Evolutionary conservation across 768 basidiomycete genomes (phyloP).

Genomic region (Favolaschia claudopus): DNA sequence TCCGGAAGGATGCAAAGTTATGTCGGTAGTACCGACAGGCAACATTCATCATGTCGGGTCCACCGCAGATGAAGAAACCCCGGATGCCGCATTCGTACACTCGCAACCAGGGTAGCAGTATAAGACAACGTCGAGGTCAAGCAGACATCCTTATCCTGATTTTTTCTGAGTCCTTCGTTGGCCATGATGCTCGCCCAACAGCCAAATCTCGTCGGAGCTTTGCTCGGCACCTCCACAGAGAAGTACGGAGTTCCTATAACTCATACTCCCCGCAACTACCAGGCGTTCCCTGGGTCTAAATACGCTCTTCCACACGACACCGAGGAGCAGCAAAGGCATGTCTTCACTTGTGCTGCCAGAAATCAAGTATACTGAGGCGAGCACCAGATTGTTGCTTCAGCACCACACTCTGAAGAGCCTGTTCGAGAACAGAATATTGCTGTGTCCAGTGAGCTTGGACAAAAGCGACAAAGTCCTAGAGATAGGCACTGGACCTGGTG

Average conservation of each 20-base stretch:
- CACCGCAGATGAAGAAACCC: too few relatives aligned
- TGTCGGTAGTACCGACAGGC: too few relatives aligned
- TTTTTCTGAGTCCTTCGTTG: too few relatives aligned
- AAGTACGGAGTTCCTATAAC: neutral
- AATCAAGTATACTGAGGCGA: neutral
- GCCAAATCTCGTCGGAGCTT: too few relatives aligned
- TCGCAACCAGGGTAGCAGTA: too few relatives aligned
- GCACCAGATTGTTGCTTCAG: slow-evolving; percentile 11
- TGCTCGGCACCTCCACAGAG: too few relatives aligned
- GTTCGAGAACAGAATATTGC: neutral
- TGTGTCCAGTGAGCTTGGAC: slow-evolving; percentile 4
- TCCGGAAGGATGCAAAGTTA: too few relatives aligned
- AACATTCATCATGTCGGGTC: too few relatives aligned
- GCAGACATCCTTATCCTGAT: too few relatives aligned
- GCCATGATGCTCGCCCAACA: too few relatives aligned
- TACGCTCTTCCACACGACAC: slow-evolving; percentile 23
- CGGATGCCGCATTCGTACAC: too few relatives aligned
- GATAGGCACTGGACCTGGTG: slow-evolving; percentile 18
- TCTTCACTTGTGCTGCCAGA: neutral
- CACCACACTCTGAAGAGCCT: slow-evolving; percentile 18
- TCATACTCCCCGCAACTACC: slow-evolving; percentile 15
- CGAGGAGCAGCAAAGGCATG: slow-evolving; percentile 17
- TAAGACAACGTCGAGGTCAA: too few relatives aligned
- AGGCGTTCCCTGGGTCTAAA: slow-evolving; percentile 21
- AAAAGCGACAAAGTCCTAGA: slow-evolving; percentile 17